Base-by-base conservation (phyloP, 2,329 filamentous ascomycete genomes). In the Colletotrichum simmondsii region DNA sequence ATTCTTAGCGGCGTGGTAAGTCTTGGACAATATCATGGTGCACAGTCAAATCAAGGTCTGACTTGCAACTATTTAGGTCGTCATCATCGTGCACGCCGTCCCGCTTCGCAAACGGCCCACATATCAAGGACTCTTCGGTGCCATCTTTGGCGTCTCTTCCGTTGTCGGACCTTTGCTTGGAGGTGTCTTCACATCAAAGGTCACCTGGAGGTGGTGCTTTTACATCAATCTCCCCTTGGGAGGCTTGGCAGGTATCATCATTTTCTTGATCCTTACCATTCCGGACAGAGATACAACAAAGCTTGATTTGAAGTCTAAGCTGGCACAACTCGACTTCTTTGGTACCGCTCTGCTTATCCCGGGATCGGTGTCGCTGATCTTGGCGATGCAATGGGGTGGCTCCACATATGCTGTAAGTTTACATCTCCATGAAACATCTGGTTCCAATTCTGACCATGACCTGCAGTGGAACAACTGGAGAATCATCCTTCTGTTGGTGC, bases 341-440 rank as follows among this genome's bases (percentile, higher is more conserved):
- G 74, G 75, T 0, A 71, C 65, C 19, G 10, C 58, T 11, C 3
- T 71, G 3, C 72, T 77, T 32, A 28, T 75, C 12, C 75, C 75
- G 0, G 56, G 81, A 7, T 81, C 85, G 2, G 76, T 86, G 52
- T 87, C 84, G 65, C 79, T 87, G 8, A 75, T 87, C 1, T 75
- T 89, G 24, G 86, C 86, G 8, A 78, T 88, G 7, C 84, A 87
- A 73, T 88, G 85, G 86, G 84, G 83, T 42, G 84, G 83, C 6
- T 76, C 76, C 7, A 79, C 77, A 24, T 81, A 84, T 61, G 10
- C 68, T 0, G 68, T 71, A 10, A 65, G 62, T 56, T n/a, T 54
- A 19, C 24, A 49, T 11, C 42, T n/a, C 42, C 42, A 1, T 6
- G n/a, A 19, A 35, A 32, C 28, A 12, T n/a, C 6, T 26, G 11